Evolutionary conservation across 768 basidiomycete genomes (phyloP), one percentile per base, ranked within the genome.

Genomic region (Phylloporus scabripes): DNA sequence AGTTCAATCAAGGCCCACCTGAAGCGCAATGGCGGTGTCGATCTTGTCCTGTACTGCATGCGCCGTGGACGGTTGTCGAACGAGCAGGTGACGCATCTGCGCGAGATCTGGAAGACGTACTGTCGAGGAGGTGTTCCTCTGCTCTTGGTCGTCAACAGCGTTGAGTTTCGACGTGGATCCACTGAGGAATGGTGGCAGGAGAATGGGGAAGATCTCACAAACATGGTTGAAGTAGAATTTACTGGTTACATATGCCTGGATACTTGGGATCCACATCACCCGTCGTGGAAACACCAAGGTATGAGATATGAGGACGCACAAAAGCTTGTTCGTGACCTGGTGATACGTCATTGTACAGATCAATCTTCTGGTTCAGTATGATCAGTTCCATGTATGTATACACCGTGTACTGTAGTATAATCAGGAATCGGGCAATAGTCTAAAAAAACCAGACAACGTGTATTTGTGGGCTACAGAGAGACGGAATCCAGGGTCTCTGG

Each of bases 1-100:
- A n/a, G 42, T 17, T 28, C 42, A 7, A 54, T 60, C 52, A 45
- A 51, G 47, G 33, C 36, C 20, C 41, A 40, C n/a, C 18, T 60
- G 46, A 52, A 49, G 47, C 50, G 36, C 31, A 28, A 38, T 20
- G 60, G 58, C 11, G 54, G 52, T 9, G 46, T 24, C 23, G 20
- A 56, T 52, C 59, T 74, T 18, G 63, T 74, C 18, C 46, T 73
- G 23, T 72, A 66, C 46, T 66, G 67, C 55, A 65, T 74, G 54
- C 62, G 67, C 7, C 67, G 62, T 5, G 66, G 71, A 1, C 56
- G 72, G 36, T 54, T 72, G 54, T 65, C 58, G 21, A 62, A 58
- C 32, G 55, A 63, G 4, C 58, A 64, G 31, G 48, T 51, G 11
- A 51, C 59, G 17, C 69, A 73, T 48, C 63, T 70, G 58, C 52